Evolutionary conservation across 2,329 filamentous ascomycete species (phyloP), one percentile per base, ranked within the genome.

Genomic region (Clonostachys rosea): DNA sequence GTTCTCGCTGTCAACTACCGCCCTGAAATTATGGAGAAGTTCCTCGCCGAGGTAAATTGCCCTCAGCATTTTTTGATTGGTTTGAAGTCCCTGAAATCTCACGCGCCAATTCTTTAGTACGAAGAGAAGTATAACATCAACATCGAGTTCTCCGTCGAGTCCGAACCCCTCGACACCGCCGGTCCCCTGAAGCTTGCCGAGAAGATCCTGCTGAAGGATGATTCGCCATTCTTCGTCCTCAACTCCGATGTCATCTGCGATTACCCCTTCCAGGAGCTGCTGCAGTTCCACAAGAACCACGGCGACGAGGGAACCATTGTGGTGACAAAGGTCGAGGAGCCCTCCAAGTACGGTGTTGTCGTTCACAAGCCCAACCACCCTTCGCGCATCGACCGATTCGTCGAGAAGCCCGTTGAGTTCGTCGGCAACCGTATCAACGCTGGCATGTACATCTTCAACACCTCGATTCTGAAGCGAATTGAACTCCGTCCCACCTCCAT

Each of bases 231-330:
- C 78, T 97, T 99, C 70, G 94, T 99, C 47, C 85, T 99, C 59
- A 99, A 99, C 80, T 95, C 91, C 46, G 92, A 99, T 64, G 86
- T 99, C 63, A 97, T 95, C 67, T 99, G 92, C 82, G 91, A 97
- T 59, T 97, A 92, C 69, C 94, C 92, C 47, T 96, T 99, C 77
- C 77, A 89, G 67, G 79, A 95, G 59, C 83, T 97, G 45, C 88
- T 88, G 51, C 84, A 84, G 17, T 97, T 96, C 82, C 94, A 97
- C 82, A 92, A 89, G 72, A 73, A 75, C 49, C 94, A 99, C 70
- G 94, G 92, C 50, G 83, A 95, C 45, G 94, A 99, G 76, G 94
- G 92, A 56, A 99, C 92, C 56, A 99, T 99, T 62, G 87, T 96
- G 43, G 92, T 97, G 53, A 99, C 92, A 63, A 99, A 97, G 80